Evolutionary conservation across 2,329 filamentous ascomycete species (phyloP), one percentile per base, ranked within the genome.

Genomic region (Hypomyces rosellus): DNA sequence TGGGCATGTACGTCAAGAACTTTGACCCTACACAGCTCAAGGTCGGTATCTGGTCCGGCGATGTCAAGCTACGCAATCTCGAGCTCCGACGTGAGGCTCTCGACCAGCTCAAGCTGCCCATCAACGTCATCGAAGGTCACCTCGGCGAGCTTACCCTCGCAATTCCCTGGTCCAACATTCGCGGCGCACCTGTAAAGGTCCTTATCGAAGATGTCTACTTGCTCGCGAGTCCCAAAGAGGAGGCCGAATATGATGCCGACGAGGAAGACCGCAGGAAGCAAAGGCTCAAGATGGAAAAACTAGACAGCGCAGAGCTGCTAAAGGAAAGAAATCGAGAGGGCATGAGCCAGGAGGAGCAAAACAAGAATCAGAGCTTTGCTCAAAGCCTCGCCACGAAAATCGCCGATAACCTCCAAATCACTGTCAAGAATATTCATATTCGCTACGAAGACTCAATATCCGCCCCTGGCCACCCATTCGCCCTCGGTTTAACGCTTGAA

Each of bases 1-100:
- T 99, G 82, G 95, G 93, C 79, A 96, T 97, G 87, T 99, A 99
- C 71, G 92, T 99, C 71, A 91, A 95, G 80, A 97, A 99, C 73
- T 99, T 99, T 68, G 93, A 99, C 70, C 89, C 93, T 49, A 87
- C 89, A 63, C 93, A 99, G 75, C 80, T 99, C 58, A 99, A 99
- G 67, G 91, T 99, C 56, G 93, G 95, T 56, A 99, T 99, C 63
- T 99, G 92, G 93, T 95, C 89, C 18, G 93, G 95, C 61, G 93
- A 99, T 74, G 93, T 99, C 63, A 96, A 95, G 73, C 79, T 99
- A 42, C 85, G 85, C 54, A 85, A 99, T 63, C 84, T 99, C 52
- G 88, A 99, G 73, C 80, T 99, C 44, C 89, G 91, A 50, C 83
- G 88, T 52, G 93, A 99, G 76, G 93, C 93, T 15, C 85, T 99